Base-by-base conservation (phyloP, 495 filamentous ascomycete genomes). In the Neurospora tetrasperma region DNA sequence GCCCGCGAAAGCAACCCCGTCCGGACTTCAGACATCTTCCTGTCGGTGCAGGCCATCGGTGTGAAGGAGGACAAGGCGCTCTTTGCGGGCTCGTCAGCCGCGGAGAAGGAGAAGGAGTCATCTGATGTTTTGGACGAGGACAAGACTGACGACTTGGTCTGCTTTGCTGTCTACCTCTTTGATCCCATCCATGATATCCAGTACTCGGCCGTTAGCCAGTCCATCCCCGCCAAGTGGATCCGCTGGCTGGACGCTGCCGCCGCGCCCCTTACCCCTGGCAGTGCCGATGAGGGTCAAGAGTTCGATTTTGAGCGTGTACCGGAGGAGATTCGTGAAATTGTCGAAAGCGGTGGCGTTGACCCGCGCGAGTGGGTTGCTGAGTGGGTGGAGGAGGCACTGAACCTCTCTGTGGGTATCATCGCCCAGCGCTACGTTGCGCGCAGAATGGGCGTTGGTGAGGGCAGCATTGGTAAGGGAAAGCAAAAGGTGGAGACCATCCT, bases 361-460 rank as follows among this genome's bases (percentile, higher is more conserved):
- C 96, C 96, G 1, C 86, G 96, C 48, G 96, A 98, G 81, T 99
- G 96, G 96, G 92, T 97, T 43, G 90, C 94, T 0, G 96, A 98
- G 80, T 99, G 96, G 96, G 87, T 99, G 7, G 94, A 98, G 83
- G 96, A 98, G 81, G 83, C 90, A 0, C 86, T 99, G n/a, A 88
- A 85, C 48, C 81, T 98, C 71, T 88, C 89, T 5, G 87, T 94
- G 1, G 96, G 96, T 7, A 82, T 97, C 23, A 89, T 98, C 12
- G 96, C 96, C n/a, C 96, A 99, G 86, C 85, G 93, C 74, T 99
- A 99, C 80, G 96, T 99, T 6, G 96, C 96, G 7, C 87, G 93
- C 70, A 84, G 96, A 69, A 99, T 99, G 96, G 93, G 96, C 20
- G 94, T 99, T 6, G 96, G 96, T 68, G 93, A 96, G 81, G 88